A percentile compares a stretch with the other conserved stretches of the same genome.
These are phyloP conservation scores for Chlorella sp. DNA, from an alignment of 139 green algal genomes.

Conservation along the genomic window DNA sequence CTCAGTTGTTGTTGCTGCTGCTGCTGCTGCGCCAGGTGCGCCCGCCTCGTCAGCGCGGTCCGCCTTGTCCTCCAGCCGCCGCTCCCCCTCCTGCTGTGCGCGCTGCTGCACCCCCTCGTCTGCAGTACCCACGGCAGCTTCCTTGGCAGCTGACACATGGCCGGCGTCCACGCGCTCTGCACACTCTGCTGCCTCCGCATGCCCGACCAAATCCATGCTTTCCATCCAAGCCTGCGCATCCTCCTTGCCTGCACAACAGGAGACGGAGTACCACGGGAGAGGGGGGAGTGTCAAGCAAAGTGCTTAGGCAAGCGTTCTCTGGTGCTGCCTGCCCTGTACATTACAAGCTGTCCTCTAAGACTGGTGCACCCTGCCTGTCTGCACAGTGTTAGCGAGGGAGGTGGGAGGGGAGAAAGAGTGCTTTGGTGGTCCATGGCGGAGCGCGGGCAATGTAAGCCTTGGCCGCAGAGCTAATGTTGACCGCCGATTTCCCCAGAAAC, in stretches of 20 bases:
- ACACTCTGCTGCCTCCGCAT: not conserved
- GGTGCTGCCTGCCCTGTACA: too few relatives aligned
- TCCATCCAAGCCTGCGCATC: conserved; percentile 58
- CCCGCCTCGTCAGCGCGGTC: not conserved
- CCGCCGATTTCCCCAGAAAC: too few relatives aligned
- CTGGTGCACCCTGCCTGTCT: too few relatives aligned
- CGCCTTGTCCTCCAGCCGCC: conserved; percentile 3
- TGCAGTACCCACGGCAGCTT: not conserved
- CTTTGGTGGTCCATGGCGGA: too few relatives aligned
- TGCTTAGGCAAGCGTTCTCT: too few relatives aligned
- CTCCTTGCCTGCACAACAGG: conserved; percentile 31
- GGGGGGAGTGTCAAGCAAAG: too few relatives aligned
- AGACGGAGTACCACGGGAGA: not conserved
- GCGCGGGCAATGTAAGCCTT: too few relatives aligned
- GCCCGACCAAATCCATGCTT: not conserved
- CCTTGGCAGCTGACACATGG: conserved; percentile 11
- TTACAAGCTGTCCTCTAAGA: too few relatives aligned
- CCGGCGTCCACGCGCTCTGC: not conserved
- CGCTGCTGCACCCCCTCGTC: not conserved
- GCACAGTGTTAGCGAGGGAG: too few relatives aligned
- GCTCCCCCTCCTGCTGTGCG: not conserved
- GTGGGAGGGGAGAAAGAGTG: too few relatives aligned
- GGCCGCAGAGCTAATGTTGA: too few relatives aligned
- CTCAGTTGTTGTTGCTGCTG: not conserved
- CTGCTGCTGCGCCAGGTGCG: too few relatives aligned